Percentiles rank a stretch among this genome's conserved stretches.
Conservation (phyloP, 306 rosid species). For the Luffa acutangula region DNA sequence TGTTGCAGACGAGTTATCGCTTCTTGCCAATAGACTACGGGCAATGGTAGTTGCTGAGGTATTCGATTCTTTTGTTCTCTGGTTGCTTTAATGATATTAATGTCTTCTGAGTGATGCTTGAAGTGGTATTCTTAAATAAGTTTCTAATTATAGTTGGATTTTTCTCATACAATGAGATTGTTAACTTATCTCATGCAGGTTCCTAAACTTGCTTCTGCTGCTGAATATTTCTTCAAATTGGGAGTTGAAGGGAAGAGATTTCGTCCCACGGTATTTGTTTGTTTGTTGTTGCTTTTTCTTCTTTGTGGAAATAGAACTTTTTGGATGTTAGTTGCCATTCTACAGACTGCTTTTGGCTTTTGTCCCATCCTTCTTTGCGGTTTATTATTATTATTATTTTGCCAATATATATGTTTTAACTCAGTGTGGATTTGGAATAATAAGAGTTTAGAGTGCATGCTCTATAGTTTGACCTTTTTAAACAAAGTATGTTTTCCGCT, state of each 20-base stretch:
- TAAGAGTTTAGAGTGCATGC: background rate
- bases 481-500: background rate
- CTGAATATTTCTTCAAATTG: constrained; percentile 87
- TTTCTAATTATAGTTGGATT: background rate
- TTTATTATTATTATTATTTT: background rate
- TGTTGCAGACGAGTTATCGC: constrained; percentile 82
- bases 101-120: constrained; percentile 8
- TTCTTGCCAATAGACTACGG: constrained; percentile 63
- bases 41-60: constrained; percentile 85
- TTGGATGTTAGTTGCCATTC: background rate
- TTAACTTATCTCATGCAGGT: constrained; percentile 35
- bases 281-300: background rate
- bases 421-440: background rate
- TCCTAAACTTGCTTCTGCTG: constrained; percentile 95
- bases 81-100: background rate
- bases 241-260: constrained; percentile 96
- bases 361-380: background rate
- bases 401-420: background rate
- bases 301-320: background rate
- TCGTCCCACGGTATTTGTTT: constrained; percentile 68
- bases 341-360: background rate
- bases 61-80: constrained; percentile 18
- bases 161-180: background rate
- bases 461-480: background rate
- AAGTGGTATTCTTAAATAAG: background rate